Evolutionary conservation across 805 yeast species (phyloP), one percentile per base, ranked within the genome.

Genomic region (Grigorovia jiainica): DNA sequence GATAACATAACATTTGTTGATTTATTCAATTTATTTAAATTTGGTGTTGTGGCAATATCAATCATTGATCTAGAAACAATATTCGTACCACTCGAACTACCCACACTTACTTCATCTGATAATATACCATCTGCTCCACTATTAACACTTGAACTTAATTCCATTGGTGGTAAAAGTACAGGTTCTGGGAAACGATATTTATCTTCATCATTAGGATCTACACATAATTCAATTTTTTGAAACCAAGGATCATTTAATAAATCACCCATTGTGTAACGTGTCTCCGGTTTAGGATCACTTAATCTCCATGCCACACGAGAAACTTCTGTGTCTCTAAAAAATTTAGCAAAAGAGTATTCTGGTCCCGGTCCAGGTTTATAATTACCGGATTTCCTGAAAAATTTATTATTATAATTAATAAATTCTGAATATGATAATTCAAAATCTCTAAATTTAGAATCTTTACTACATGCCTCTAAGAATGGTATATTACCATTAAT

Each of bases 261-360:
- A 20, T 70, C 67, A 1, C 71, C 67, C 47, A 83, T 52, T 15
- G 72, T 67, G 54, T 77, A 76, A 47, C 94, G 67, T 7, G 73
- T 66, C 1, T 51, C 53, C 0, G 72, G 66, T 19, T 75, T 64
- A 3, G 87, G 86, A 53, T 82, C 87, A 51, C 82, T 75, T 40
- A 83, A 60, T 57, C 82, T 74, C 87, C 89, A 82, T 7, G 85
- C 78, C 6, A 71, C 77, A 52, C 92, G 69, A 1, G 87, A 75
- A 19, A 81, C 78, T 10, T 79, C 79, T 1, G 73, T 58, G 34
- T 72, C 70, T 25, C 72, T 72, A 59, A 73, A 78, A 45, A 70
- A 77, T 43, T 76, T 71, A 0, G 87, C 87, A 69, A 76, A 75
- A 51, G 74, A 76, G 58, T 77, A 82, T 53, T 84, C 92, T 4